Conservation (phyloP, 2,329 filamentous ascomycete species). For the Botrytis byssoidea region DNA sequence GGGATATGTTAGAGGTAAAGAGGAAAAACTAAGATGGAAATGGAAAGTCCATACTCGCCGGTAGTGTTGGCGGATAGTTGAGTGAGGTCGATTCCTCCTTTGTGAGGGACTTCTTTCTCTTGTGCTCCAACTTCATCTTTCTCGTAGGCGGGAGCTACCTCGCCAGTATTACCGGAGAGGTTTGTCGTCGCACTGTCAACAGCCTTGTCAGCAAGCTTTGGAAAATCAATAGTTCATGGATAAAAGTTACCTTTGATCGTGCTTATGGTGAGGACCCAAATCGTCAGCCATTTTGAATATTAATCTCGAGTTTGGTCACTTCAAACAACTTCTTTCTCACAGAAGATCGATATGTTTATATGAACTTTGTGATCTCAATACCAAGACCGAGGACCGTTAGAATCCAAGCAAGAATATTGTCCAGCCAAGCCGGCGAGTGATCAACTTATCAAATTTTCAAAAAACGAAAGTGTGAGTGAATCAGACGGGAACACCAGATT, state of each 20-base stretch:
- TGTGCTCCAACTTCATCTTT: not conserved
- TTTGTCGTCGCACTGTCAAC: constrained; percentile 7
- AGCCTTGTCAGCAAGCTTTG: not conserved
- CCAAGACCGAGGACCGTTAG: not conserved
- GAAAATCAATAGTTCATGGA: not conserved
- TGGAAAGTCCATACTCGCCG: constrained; percentile 12
- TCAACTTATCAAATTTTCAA: not conserved
- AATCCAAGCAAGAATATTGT: not conserved
- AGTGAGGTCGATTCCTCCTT: constrained; percentile 9
- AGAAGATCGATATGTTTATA: not conserved
- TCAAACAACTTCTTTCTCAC: not conserved
- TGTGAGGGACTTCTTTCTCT: not conserved
- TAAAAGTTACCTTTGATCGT: constrained; percentile 6
- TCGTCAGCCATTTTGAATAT: constrained; percentile 16
- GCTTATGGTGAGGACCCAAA: not conserved
- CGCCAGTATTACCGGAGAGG: not conserved
- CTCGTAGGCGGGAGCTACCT: not conserved
- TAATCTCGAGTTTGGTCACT: not conserved
- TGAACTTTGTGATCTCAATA: not conserved
- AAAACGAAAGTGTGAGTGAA: not conserved
- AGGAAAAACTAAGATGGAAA: not conserved
- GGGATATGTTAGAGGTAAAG: not conserved
- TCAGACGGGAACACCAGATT: constrained; percentile 4
- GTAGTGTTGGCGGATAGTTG: constrained; percentile 11
- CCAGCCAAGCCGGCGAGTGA: not conserved